phyloP scores from a whole-genome alignment of 306 rosid genomes.

The Hylodesmum podocarpum region DNA sequence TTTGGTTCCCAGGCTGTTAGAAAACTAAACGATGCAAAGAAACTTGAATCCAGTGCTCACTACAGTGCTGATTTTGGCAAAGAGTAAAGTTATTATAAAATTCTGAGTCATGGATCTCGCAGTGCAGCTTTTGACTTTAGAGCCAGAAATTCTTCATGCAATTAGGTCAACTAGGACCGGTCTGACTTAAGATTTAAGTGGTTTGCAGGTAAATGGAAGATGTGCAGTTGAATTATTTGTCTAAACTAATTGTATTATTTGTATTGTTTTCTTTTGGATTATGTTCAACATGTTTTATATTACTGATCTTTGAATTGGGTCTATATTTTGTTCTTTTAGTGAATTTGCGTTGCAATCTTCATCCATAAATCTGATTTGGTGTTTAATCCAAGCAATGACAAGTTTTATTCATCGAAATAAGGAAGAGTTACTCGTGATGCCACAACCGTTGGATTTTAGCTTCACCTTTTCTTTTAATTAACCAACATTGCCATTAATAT shows the following conservation, averaged over 20 bases:
- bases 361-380: not conserved
- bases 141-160: constrained; percentile 11
- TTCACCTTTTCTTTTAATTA: not conserved
- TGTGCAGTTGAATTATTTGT: not conserved
- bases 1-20: constrained; percentile 75
- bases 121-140: constrained; percentile 38
- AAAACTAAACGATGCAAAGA: constrained; percentile 91
- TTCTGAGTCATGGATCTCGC: constrained; percentile 37
- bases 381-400: not conserved
- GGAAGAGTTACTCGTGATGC: not conserved
- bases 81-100: constrained; percentile 39
- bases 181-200: not conserved
- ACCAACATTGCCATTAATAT: not conserved
- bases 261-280: not conserved
- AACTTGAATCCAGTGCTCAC: constrained; percentile 88
- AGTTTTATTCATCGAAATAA: not conserved
- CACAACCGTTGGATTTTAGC: not conserved
- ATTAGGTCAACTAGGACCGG: not conserved
- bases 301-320: not conserved
- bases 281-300: not conserved
- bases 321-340: not conserved
- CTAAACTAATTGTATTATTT: not conserved
- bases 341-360: not conserved
- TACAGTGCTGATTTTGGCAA: constrained; percentile 86
- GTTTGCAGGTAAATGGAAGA: not conserved